Evolutionary conservation across 2,329 filamentous ascomycete species (phyloP), one percentile per base, ranked within the genome.

Genomic region (Orbilia ellipsospora): DNA sequence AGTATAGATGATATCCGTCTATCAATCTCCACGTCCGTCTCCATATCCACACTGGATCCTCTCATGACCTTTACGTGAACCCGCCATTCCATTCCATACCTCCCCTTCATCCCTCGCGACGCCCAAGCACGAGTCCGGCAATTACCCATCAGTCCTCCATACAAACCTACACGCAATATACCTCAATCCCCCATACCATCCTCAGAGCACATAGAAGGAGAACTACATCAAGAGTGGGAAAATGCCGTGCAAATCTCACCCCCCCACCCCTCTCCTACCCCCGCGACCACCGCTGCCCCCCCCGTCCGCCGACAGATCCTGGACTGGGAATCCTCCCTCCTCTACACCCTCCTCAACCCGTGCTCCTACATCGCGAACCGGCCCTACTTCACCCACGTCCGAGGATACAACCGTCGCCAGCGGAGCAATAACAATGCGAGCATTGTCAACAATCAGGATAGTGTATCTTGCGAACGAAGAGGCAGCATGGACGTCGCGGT

Each of bases 341-440:
- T 97, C 23, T 87, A 98, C 7, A 88, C 98, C 16, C 90, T 92
- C 2, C 85, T 97, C 23, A 87, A 99, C 7, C 88, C 98, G n/a
- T 90, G 92, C 2, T 74, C 78, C 5, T 18, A 77, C 5, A 63
- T 74, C 12, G 62, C 63, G 13, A 50, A 56, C 36, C 50, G 66
- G 18, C 66, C 66, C 4, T 70, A 70, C 13, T 70, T 70, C 6
- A 57, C 50, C 16, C 66, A 70, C 48, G 54, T 50, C 28, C 66
- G 56, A n/a, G 20, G 12, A 8, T 6, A 44, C 20, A 18, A 44
- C 6, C 57, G 57, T 4, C 18, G 42, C 2, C 15, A 48, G 4
- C 31, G 10, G 6, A 48, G 4, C 44, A 48, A 48, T 12, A 48
- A 48, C 13, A 48, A 4, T 7, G 13, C 44, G 16, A 15, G 13